Conservation (phyloP, 164 flowering plant species). For the Liquidambar formosana region DNA sequence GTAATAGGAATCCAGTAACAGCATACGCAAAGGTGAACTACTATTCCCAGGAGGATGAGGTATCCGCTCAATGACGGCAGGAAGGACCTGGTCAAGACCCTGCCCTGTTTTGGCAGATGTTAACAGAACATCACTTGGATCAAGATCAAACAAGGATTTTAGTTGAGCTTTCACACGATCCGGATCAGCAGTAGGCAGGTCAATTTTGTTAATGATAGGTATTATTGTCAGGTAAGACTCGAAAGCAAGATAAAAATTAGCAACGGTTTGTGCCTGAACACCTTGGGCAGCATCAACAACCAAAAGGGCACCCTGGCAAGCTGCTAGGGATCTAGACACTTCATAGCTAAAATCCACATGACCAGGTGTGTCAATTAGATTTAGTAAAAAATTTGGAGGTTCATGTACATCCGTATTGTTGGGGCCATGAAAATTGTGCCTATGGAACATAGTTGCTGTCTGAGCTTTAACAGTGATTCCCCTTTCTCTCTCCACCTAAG, state of each 20-base stretch:
- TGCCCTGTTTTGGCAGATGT: conserved; percentile 96
- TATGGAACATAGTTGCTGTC: conserved; percentile 93
- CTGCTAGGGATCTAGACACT: conserved; percentile 97
- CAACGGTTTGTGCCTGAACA: conserved; percentile 97
- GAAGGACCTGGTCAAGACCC: conserved; percentile 94
- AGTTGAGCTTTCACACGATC: conserved; percentile 90
- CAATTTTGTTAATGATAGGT: conserved; percentile 93
- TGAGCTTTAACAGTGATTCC: conserved; percentile 99
- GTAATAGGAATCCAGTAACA: conserved; percentile 90
- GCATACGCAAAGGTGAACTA: conserved; percentile 72
- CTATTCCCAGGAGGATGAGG: conserved; percentile 89
- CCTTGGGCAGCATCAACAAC: conserved; percentile 99
- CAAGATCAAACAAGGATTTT: conserved; percentile 90
- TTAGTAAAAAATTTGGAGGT: conserved; percentile 54
- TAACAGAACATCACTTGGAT: conserved; percentile 70
- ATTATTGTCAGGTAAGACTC: conserved; percentile 82
- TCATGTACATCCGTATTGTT: conserved; percentile 25
- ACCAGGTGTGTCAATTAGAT: conserved; percentile 95
- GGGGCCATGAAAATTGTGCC: conserved; percentile 33
- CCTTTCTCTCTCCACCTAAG: conserved; percentile 96
- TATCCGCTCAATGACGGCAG: conserved; percentile 88
- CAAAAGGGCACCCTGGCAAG: conserved; percentile 97
- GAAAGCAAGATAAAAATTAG: conserved; percentile 95
- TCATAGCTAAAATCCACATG: conserved; percentile 99
- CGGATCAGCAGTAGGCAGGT: conserved; percentile 97